Evolutionary conservation across 257 asterid genomes (phyloP), one percentile per base, ranked within the genome.

Genomic region (Nicotiana paniculata): DNA sequence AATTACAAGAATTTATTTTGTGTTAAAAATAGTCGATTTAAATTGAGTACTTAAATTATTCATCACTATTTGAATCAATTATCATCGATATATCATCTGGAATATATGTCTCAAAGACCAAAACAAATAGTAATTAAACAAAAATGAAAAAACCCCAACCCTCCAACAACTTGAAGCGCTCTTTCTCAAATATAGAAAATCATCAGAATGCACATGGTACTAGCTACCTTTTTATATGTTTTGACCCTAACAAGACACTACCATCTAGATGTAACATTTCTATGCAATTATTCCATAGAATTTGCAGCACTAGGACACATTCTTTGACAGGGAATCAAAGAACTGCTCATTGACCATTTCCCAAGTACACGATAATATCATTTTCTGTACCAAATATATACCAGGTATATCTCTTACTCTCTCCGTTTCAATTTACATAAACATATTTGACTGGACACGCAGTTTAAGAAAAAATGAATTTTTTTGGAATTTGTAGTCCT

Each of bases 151-250:
- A n/a, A 2, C 18, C 35, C 79, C 13, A n/a, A 58, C 43, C 46
- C 24, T 4, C 9, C 46, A 30, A 51, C 21, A 57, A 33, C 4
- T 77, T 70, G 82, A 78, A 24, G 37, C 35, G 70, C 57, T 10
- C 57, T 33, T 21, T 57, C 35, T 57, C 70, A 61, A 12, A 57
- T 24, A 78, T 78, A 24, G 70, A 33, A 55, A 32, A 79, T 39
- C 54, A 62, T 79, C 43, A 79, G 61, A 39, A 32, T 24, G 82
- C 82, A 62, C 82, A 79, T 79, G 82, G 72, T 62, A 43, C 70
- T 79, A 61, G 82, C 82, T 21, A 58, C 12, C 80, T 59, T 35
- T 78, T 59, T 59, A 72, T 62, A 64, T 78, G 66, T 46, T 79
- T 79, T 58, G 39, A 62, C 61, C 70, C 35, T 35, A 79, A 46